phyloP scores from a whole-genome alignment of 2,329 filamentous ascomycete species.

The Ceratocystis destructans region DNA sequence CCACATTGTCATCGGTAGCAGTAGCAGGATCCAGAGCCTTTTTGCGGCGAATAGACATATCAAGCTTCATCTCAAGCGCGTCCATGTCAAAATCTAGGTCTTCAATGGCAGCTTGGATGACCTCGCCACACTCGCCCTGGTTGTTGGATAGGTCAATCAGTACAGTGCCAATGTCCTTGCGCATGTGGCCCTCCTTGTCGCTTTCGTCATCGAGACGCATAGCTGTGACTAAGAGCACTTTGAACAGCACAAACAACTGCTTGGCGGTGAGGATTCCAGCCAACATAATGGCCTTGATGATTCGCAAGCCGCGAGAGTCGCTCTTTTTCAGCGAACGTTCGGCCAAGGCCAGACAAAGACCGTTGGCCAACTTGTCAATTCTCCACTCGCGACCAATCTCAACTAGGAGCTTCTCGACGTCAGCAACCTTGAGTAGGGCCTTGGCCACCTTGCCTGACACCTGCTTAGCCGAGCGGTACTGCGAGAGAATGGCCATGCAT shows the following conservation, averaged over 20 bases:
- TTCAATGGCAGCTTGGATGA: conserved; percentile 54
- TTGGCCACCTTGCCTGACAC: conserved; percentile 58
- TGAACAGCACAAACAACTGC: conserved; percentile 51
- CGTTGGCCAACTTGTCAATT: conserved; percentile 58
- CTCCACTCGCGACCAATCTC: conserved; percentile 51
- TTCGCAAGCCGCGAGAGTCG: conserved; percentile 41
- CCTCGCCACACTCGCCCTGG: conserved; percentile 42
- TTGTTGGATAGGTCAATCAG: conserved; percentile 53
- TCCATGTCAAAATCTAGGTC: conserved; percentile 59
- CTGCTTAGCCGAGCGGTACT: conserved; percentile 57
- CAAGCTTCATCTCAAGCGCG: conserved; percentile 59
- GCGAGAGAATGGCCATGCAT: conserved; percentile 67
- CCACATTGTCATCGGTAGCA: conserved; percentile 38
- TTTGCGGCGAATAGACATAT: conserved; percentile 50
- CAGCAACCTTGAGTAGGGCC: conserved; percentile 49
- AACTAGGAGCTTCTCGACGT: conserved; percentile 45
- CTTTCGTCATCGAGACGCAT: conserved; percentile 42
- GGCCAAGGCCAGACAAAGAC: conserved; percentile 52
- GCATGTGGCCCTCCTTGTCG: conserved; percentile 41
- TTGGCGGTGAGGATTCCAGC: conserved; percentile 47
- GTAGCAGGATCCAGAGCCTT: conserved; percentile 37
- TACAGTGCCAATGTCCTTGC: conserved; percentile 50
- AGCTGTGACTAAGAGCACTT: conserved; percentile 47
- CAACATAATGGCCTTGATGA: conserved; percentile 48
- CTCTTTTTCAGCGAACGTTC: conserved; percentile 48